Conservation (phyloP, 2,329 filamentous ascomycete genomes). For the Cytospora mali region DNA sequence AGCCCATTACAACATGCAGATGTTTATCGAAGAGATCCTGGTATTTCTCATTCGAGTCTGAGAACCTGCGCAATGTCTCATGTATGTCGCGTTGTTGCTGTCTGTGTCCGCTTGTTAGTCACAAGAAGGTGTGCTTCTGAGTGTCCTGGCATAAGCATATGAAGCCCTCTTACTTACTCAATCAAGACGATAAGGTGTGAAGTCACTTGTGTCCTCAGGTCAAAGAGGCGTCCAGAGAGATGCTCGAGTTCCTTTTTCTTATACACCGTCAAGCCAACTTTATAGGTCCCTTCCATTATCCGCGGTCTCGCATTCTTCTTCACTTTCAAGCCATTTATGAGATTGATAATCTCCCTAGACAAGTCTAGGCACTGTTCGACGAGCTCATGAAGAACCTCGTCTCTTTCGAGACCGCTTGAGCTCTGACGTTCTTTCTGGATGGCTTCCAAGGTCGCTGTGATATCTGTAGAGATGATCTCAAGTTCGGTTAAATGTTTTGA, state of each 20-base stretch:
- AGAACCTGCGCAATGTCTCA: not conserved
- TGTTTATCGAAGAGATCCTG: not conserved
- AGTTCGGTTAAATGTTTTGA: too few species aligned
- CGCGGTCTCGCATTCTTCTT: not conserved
- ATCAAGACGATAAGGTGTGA: constrained; percentile 8
- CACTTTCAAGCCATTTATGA: too few species aligned
- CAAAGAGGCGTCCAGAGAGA: not conserved
- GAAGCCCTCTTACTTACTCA: too few species aligned
- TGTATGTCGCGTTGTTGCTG: constrained; percentile 14
- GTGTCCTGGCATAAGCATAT: not conserved
- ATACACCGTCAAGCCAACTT: not conserved
- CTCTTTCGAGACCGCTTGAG: not conserved
- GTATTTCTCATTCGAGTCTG: not conserved
- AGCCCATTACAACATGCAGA: not conserved
- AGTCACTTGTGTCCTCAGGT: constrained; percentile 3
- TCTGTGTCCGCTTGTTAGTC: not conserved
- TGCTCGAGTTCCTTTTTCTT: constrained; percentile 13
- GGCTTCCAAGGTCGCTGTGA: too few species aligned
- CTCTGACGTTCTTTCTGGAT: too few species aligned
- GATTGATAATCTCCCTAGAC: too few species aligned
- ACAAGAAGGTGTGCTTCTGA: not conserved
- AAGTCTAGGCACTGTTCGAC: too few species aligned
- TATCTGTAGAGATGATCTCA: too few species aligned
- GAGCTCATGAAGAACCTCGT: not conserved
- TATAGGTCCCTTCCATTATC: constrained; percentile 7